Conservation (phyloP, 352 stramenopile genomes). For the Globisporangium takayamanum region DNA sequence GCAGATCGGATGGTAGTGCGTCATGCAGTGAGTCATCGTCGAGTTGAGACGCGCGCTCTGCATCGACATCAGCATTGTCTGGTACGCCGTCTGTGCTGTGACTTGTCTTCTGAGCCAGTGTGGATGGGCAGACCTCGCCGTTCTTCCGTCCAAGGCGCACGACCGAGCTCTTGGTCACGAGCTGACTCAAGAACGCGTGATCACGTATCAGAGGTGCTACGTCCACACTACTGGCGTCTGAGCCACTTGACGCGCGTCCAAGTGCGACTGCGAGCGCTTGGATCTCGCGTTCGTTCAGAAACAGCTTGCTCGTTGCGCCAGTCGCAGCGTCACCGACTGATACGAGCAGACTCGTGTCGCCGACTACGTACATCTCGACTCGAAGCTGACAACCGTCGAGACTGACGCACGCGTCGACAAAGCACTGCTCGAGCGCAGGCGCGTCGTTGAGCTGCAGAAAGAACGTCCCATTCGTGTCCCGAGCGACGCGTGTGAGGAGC, state of each 20-base stretch:
- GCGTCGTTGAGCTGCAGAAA: constrained; percentile 24
- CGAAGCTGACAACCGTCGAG: constrained; percentile 9
- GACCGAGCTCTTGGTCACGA: constrained; percentile 26
- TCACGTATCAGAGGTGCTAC: constrained; percentile 20
- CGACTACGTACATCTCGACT: constrained; percentile 21
- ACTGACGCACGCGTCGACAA: constrained; percentile 14
- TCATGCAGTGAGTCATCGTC: neutral
- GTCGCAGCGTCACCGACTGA: constrained; percentile 11
- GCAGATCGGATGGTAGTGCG: constrained; percentile 10
- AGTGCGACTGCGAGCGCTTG: constrained; percentile 1
- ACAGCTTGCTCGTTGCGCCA: constrained; percentile 10
- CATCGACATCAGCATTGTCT: neutral
- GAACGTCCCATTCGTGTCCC: constrained; percentile 15
- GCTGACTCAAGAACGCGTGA: constrained; percentile 22
- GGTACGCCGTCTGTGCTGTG: neutral
- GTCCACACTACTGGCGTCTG: neutral
- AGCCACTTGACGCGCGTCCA: neutral
- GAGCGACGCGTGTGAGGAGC: constrained; percentile 23
- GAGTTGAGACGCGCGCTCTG: neutral
- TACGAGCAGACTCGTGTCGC: constrained; percentile 16
- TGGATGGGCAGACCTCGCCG: constrained; percentile 4
- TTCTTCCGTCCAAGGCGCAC: constrained; percentile 22
- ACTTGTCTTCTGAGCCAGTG: too few relatives aligned
- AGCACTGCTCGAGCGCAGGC: constrained; percentile 12
- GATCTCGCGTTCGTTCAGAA: constrained; percentile 9